phyloP scores from a whole-genome alignment of 805 yeast genomes.

The Jamesozyma lodderae region DNA sequence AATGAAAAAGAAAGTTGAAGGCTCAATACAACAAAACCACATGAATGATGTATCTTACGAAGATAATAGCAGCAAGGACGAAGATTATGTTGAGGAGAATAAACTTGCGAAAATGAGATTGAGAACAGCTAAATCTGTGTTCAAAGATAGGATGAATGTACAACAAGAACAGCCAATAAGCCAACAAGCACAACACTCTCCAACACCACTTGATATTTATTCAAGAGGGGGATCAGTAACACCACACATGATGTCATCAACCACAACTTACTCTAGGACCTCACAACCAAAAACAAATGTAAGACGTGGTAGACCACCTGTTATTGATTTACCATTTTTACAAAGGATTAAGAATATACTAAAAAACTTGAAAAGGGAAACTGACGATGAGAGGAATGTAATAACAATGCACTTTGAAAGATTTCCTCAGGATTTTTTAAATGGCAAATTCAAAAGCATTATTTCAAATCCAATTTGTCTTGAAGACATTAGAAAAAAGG shows the following conservation, averaged over 20 bases:
- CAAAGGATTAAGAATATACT: conserved; percentile 81
- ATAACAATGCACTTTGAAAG: conserved; percentile 66
- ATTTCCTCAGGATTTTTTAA: conserved; percentile 53
- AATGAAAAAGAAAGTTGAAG: not conserved
- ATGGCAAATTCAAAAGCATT: conserved; percentile 38
- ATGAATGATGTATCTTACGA: not conserved
- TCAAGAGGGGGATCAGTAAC: conserved; percentile 1
- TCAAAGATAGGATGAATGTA: not conserved
- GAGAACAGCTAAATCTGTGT: no score
- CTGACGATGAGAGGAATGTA: conserved; percentile 40
- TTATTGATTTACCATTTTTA: conserved; percentile 47
- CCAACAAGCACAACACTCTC: not conserved
- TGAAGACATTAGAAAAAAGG: conserved; percentile 68
- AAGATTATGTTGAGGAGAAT: not conserved
- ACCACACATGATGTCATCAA: conserved; percentile 1
- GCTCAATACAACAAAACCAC: not conserved
- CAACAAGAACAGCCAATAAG: no score
- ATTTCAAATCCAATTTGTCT: conserved; percentile 55
- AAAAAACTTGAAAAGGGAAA: conserved; percentile 69
- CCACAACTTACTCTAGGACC: conserved; percentile 7
- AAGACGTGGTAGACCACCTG: conserved; percentile 32
- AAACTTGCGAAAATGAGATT: not conserved
- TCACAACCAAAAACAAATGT: conserved; percentile 24
- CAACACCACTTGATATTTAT: not conserved
- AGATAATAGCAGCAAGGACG: not conserved